Percentiles rank a stretch among this genome's conserved stretches.
These are phyloP conservation scores for Pleurotus cornucopiae DNA, from an alignment of 768 basidiomycete genomes.

Conservation along the genomic window DNA sequence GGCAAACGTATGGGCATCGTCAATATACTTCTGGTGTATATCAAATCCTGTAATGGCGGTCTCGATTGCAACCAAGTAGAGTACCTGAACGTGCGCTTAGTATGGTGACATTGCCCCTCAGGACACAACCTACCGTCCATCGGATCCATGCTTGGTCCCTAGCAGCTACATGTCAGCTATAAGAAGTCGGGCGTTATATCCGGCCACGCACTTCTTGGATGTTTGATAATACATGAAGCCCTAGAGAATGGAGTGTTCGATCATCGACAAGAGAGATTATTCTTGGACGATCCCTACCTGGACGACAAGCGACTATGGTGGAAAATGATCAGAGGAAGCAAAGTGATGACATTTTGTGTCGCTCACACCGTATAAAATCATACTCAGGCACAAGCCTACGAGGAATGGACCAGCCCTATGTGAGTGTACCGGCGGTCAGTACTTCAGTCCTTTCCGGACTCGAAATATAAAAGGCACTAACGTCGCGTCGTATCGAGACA, in stretches of 20 bases:
- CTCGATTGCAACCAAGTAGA: constrained; percentile 21
- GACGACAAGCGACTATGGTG: background rate
- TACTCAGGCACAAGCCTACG: constrained; percentile 14
- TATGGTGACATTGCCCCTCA: background rate
- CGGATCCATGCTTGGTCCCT: constrained; percentile 14
- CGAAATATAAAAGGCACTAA: background rate
- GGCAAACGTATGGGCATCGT: background rate
- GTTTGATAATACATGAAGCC: constrained; percentile 15
- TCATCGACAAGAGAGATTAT: background rate
- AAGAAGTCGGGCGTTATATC: background rate
- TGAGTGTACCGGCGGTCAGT: too few relatives aligned
- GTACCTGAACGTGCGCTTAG: constrained; percentile 13
- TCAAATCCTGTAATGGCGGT: constrained; percentile 17
- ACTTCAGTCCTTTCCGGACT: too few relatives aligned
- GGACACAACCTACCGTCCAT: constrained; percentile 9
- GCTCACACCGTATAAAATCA: constrained; percentile 19
- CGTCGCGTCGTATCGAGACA: constrained; percentile 2
- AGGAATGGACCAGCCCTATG: constrained; percentile 17
- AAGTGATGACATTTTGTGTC: background rate
- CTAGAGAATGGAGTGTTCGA: constrained; percentile 3
- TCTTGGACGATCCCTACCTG: background rate
- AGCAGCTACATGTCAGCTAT: background rate
- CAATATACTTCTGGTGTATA: constrained; percentile 19
- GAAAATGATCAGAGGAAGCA: background rate
- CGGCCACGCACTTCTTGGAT: constrained; percentile 12